Base-by-base conservation (phyloP, 2,329 filamentous ascomycete species). In the Aspergillus clavatus region DNA sequence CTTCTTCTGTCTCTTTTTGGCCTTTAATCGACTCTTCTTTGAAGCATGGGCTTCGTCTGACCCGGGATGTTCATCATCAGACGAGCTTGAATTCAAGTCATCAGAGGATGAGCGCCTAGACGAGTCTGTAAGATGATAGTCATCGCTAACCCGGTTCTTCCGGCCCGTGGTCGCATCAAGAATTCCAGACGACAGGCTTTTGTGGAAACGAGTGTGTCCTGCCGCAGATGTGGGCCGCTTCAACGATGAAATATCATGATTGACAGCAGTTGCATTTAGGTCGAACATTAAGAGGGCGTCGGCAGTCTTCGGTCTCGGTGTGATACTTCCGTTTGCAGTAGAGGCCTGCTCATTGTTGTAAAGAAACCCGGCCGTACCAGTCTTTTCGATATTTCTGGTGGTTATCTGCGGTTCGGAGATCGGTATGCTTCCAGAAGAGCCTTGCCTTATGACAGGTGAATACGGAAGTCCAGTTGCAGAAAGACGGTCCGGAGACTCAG, bases 361-460 rank as follows among this genome's bases (percentile, higher is more conserved):
- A 33, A 47, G 11, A 36, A 46, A 12, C 22, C 24, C 31, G 19
- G 8, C 16, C 18, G 18, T 21, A 21, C 45, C 45, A 22, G 54
- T 40, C 22, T 46, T 49, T 16, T 57, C 56, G 31, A 87, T 94
- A 46, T 84, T 86, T 21, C 86, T 86, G 26, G 87, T 76, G 1
- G 84, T 87, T 63, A 91, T 87, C 4, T 82, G 80, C 3, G 78
- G 78, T 31, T 82, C 79, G 14, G 83, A 77, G 0, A 87, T 89
- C 1, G 76, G 76, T 43, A 81, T 72, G 2, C 86, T 93, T 60
- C 84, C 89, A 37, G 88, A 84, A 0, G n/a, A n/a, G n/a, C 87
- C 89, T 62, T 93, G 89, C 16, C 83, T 90, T 1, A 89, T 95
- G 11, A 94, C 82, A 16, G 90, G 74, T 2, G 90, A 95, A 14